phyloP scores from a whole-genome alignment of 108 stramenopile genomes.

The Discostella stelligeroides region DNA sequence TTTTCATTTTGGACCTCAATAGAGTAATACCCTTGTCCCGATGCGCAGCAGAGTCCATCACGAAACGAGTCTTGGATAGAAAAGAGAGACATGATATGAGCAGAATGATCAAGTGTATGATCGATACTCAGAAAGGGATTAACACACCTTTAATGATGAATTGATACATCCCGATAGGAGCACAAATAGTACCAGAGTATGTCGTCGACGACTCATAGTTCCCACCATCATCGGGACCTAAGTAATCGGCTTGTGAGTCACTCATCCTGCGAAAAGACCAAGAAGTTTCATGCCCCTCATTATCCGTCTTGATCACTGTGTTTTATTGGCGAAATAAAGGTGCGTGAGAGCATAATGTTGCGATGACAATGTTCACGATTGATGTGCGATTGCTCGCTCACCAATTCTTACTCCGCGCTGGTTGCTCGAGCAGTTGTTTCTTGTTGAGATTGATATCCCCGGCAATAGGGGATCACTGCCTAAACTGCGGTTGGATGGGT shows the following conservation, averaged over 20 bases:
- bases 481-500: not conserved
- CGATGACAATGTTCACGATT: not conserved
- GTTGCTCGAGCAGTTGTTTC: not conserved
- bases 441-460: not conserved
- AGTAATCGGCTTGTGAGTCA: not conserved
- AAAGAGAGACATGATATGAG: not conserved
- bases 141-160: constrained; percentile 20
- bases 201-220: not conserved
- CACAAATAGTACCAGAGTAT: constrained; percentile 10
- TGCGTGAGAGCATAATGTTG: not conserved
- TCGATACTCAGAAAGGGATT: too few species aligned
- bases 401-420: constrained; percentile 12
- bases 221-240: constrained; percentile 1
- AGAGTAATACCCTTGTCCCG: constrained; percentile 16
- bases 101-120: too few species aligned
- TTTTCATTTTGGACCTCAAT: constrained; percentile 14
- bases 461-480: constrained; percentile 1
- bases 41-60: not conserved
- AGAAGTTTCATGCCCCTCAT: constrained; percentile 17
- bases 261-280: constrained; percentile 2
- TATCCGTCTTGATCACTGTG: constrained; percentile 16
- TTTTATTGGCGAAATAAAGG: not conserved
- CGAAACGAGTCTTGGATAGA: not conserved
- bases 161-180: constrained; percentile 22
- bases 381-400: not conserved